Evolutionary conservation across 805 yeast genomes (phyloP).

Genomic region (Candida ponderosae): DNA sequence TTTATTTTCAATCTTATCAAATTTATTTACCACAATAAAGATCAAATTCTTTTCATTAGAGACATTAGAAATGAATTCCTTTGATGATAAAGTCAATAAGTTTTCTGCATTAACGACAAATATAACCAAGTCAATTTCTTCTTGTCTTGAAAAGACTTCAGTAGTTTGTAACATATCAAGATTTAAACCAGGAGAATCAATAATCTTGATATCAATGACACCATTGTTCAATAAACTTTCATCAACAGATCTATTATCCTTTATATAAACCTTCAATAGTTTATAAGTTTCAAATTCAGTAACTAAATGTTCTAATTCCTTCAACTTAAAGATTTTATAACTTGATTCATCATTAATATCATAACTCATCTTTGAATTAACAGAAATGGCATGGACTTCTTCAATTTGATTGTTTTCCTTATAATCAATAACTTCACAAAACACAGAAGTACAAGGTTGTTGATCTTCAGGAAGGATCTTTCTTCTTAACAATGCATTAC

Average conservation of each 20-base stretch:
- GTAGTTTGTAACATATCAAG: constrained; percentile 91
- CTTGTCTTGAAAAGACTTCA: constrained; percentile 91
- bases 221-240: constrained; percentile 80
- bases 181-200: constrained; percentile 96
- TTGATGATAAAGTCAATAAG: constrained; percentile 89
- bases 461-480: constrained; percentile 89
- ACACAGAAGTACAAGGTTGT: constrained; percentile 94
- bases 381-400: constrained; percentile 87
- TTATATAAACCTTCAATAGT: constrained; percentile 71
- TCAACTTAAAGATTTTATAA: constrained; percentile 45
- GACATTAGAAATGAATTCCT: constrained; percentile 86
- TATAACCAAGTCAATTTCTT: constrained; percentile 91
- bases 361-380: constrained; percentile 28
- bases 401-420: constrained; percentile 66
- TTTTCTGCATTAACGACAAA: constrained; percentile 96
- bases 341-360: constrained; percentile 52
- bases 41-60: constrained; percentile 87
- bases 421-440: constrained; percentile 89
- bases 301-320: constrained; percentile 61
- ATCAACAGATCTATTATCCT: constrained; percentile 60
- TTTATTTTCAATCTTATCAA: constrained; percentile 79
- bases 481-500: constrained; percentile 79
- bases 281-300: constrained; percentile 64
- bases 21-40: constrained; percentile 89
- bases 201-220: constrained; percentile 81